These are phyloP conservation scores for Thermoascus crustaceus DNA, from an alignment of 2,329 filamentous ascomycete genomes.

Conservation along the genomic window DNA sequence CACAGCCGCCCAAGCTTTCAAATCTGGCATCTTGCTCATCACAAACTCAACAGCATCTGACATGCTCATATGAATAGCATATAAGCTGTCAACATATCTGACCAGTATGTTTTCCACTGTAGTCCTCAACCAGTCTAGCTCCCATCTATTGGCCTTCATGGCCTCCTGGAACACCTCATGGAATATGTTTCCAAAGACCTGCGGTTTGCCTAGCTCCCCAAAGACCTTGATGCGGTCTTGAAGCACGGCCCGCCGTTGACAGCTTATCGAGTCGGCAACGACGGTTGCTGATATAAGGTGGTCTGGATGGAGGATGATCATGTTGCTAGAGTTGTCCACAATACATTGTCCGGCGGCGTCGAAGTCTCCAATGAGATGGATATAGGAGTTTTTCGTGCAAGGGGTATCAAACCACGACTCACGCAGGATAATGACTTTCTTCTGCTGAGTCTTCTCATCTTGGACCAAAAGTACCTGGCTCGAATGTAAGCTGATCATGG, in stretches of 20 bases:
- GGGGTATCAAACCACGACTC: slow-evolving; percentile 82
- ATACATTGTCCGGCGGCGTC: slow-evolving; percentile 62
- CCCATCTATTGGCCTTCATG: slow-evolving; percentile 75
- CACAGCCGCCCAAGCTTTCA: slow-evolving; percentile 72
- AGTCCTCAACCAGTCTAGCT: slow-evolving; percentile 54
- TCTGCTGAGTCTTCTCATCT: slow-evolving; percentile 60
- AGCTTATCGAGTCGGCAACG: slow-evolving; percentile 92
- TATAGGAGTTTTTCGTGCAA: slow-evolving; percentile 63
- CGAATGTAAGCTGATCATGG: slow-evolving; percentile 14
- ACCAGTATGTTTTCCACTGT: slow-evolving; percentile 63
- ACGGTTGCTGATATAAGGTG: slow-evolving; percentile 92
- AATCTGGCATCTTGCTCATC: slow-evolving; percentile 69
- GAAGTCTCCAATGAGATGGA: slow-evolving; percentile 81
- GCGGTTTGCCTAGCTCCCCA: slow-evolving; percentile 65
- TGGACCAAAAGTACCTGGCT: slow-evolving; percentile 69
- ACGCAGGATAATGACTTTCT: slow-evolving; percentile 65
- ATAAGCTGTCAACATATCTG: slow-evolving; percentile 79
- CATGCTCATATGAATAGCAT: slow-evolving; percentile 71
- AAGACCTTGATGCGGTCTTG: slow-evolving; percentile 93
- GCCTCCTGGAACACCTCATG: slow-evolving; percentile 95
- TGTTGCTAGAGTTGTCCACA: slow-evolving; percentile 73
- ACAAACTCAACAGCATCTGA: slow-evolving; percentile 70
- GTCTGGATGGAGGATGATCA: slow-evolving; percentile 88
- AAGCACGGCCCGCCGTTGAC: slow-evolving; percentile 80
- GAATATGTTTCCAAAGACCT: slow-evolving; percentile 87